Conservation (phyloP, 2,329 filamentous ascomycete species). For the Chlorencoelia australis region DNA sequence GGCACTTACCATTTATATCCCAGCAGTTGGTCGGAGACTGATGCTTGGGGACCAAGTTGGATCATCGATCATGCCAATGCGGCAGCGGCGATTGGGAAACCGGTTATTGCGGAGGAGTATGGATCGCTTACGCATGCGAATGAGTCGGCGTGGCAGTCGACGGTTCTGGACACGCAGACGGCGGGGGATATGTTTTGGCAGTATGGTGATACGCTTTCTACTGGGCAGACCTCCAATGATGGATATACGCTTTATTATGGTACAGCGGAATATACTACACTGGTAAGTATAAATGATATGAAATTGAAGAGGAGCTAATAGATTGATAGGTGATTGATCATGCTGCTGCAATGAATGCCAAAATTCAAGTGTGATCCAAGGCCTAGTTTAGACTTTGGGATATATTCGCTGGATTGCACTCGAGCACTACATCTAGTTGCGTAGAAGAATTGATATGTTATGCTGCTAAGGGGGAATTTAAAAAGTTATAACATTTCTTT, state of each 20-base stretch:
- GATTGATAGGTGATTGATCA: constrained; percentile 13
- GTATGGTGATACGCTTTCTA: constrained; percentile 20
- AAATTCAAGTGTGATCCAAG: constrained; percentile 1
- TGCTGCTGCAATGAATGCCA: constrained; percentile 19
- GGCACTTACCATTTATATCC: constrained; percentile 45
- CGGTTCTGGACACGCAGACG: constrained; percentile 13
- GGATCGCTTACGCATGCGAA: constrained; percentile 20
- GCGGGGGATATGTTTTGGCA: constrained; percentile 27
- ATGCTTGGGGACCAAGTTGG: constrained; percentile 37
- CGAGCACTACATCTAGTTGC: no score
- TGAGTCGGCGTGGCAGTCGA: constrained; percentile 18
- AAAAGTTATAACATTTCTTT: no score
- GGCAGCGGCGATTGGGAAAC: constrained; percentile 31
- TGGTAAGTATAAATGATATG: constrained; percentile 10
- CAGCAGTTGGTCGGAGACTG: constrained; percentile 29
- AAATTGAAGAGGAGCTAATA: neutral
- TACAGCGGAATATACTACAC: constrained; percentile 16
- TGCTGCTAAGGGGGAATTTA: no score
- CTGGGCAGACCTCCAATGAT: constrained; percentile 20
- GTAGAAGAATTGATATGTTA: no score
- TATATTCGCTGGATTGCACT: no score
- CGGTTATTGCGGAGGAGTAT: constrained; percentile 33
- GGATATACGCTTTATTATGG: constrained; percentile 23
- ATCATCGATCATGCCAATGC: constrained; percentile 34
- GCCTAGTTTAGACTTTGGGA: neutral